These are phyloP conservation scores for Nicotiana obtusifolia DNA, from an alignment of 257 asterid genomes.

Conservation along the genomic window DNA sequence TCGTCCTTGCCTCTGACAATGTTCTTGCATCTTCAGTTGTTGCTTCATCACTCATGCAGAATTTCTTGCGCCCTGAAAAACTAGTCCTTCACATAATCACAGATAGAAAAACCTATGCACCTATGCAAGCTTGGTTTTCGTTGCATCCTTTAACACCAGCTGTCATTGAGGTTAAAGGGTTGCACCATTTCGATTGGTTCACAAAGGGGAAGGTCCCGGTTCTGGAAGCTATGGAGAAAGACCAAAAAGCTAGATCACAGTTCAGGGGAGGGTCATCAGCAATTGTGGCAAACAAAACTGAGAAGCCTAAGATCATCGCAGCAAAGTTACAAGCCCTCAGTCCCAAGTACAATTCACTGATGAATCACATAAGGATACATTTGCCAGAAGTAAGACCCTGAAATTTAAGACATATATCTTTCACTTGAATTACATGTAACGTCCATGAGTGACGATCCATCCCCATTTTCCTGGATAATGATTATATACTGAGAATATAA, in stretches of 20 bases:
- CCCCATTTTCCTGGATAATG: background rate
- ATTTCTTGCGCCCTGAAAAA: slow-evolving; percentile 58
- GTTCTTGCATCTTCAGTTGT: slow-evolving; percentile 90
- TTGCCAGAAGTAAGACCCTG: slow-evolving; percentile 71
- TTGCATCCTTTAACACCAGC: slow-evolving; percentile 73
- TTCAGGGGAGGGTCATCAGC: slow-evolving; percentile 94
- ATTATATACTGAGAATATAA: background rate
- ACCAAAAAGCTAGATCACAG: slow-evolving; percentile 66
- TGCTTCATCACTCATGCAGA: slow-evolving; percentile 72
- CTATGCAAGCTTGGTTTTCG: slow-evolving; percentile 99
- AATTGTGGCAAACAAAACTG: slow-evolving; percentile 75
- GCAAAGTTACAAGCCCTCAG: slow-evolving; percentile 94
- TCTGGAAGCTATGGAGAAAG: slow-evolving; percentile 97
- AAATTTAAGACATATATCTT: background rate
- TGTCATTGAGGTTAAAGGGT: slow-evolving; percentile 73
- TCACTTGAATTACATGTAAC: background rate
- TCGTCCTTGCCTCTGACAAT: slow-evolving; percentile 91
- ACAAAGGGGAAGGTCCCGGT: slow-evolving; percentile 89
- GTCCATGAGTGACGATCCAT: background rate
- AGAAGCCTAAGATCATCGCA: slow-evolving; percentile 70
- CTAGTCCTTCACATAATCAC: slow-evolving; percentile 79
- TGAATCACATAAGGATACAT: slow-evolving; percentile 93
- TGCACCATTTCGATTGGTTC: slow-evolving; percentile 96
- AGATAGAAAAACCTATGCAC: slow-evolving; percentile 75
- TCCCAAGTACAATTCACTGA: slow-evolving; percentile 82